phyloP scores from a whole-genome alignment of 164 flowering plant genomes.

The Houttuynia cordata region DNA sequence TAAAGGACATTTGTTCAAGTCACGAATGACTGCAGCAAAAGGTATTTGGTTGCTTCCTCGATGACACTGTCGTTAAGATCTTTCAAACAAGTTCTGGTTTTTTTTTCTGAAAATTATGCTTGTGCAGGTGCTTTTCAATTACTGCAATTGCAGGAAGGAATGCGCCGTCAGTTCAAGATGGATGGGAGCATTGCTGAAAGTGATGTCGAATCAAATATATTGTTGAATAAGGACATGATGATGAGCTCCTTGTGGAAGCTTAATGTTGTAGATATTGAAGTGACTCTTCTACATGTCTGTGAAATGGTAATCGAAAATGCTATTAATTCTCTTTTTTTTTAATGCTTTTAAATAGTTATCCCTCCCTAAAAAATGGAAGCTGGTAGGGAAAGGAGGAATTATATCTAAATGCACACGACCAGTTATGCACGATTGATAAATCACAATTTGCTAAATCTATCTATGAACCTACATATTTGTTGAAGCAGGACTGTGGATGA shows the following conservation, averaged over 20 bases:
- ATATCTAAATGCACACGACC: not conserved
- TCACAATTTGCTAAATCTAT: no score
- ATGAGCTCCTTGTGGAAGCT: constrained; percentile 85
- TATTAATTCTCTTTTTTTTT: not conserved
- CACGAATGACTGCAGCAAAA: constrained; percentile 90
- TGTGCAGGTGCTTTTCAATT: constrained; percentile 79
- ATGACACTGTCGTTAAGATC: not conserved
- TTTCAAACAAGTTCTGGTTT: not conserved
- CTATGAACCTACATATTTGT: no score
- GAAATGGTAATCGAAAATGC: constrained; percentile 52
- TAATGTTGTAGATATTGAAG: constrained; percentile 90
- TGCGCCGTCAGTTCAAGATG: constrained; percentile 36
- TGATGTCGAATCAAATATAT: constrained; percentile 56
- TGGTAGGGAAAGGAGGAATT: not conserved
- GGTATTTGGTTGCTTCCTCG: constrained; percentile 22
- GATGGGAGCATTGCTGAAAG: constrained; percentile 44
- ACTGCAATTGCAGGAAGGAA: constrained; percentile 78
- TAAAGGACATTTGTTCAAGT: constrained; percentile 83
- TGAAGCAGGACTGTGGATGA: no score
- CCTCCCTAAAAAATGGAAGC: not conserved
- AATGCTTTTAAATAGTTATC: not conserved
- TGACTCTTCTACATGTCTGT: constrained; percentile 78
- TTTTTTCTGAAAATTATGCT: not conserved
- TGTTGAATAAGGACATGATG: constrained; percentile 48
- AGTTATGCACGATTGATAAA: no score